A percentile compares a stretch with the other conserved stretches of the same genome.
phyloP scores from a whole-genome alignment of 2,329 filamentous ascomycete species.

The Phialemonium atrogriseum region DNA sequence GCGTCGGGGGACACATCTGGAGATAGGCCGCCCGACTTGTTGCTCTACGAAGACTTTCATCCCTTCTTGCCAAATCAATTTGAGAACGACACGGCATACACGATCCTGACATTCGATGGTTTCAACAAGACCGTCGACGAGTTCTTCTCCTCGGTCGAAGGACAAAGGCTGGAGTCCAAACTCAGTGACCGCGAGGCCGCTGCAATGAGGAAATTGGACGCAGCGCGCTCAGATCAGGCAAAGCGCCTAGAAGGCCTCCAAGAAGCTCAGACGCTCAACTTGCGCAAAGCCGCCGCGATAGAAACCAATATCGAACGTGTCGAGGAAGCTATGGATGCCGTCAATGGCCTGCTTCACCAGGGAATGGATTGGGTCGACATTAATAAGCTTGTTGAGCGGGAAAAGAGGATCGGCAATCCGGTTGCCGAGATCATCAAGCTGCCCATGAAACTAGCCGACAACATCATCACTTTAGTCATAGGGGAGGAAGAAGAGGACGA shows the following conservation, averaged over 20 bases:
- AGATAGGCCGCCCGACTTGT: conserved; percentile 39
- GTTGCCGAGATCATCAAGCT: conserved; percentile 82
- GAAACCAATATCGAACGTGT: conserved; percentile 86
- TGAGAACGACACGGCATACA: conserved; percentile 53
- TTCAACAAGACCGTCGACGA: conserved; percentile 95
- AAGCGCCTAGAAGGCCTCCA: conserved; percentile 80
- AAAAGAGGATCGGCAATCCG: conserved; percentile 71
- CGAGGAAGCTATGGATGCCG: conserved; percentile 84
- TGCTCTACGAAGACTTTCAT: conserved; percentile 90
- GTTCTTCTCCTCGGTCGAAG: conserved; percentile 94
- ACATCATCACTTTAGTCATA: conserved; percentile 73
- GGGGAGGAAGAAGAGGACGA: conserved; percentile 53
- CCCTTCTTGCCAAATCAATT: conserved; percentile 83
- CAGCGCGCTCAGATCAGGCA: conserved; percentile 74
- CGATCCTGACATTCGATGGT: conserved; percentile 67
- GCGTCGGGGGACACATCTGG: conserved; percentile 17
- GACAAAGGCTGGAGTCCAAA: conserved; percentile 80
- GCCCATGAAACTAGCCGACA: conserved; percentile 84
- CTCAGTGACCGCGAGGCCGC: conserved; percentile 73
- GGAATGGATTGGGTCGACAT: conserved; percentile 98
- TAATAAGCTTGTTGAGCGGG: conserved; percentile 76
- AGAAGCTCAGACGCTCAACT: conserved; percentile 71
- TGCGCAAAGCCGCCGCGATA: conserved; percentile 82
- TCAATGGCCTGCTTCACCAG: conserved; percentile 84
- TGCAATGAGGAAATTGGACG: conserved; percentile 77